Conservation (phyloP, 345 rosid genomes). For the Arabis hirsuta region DNA sequence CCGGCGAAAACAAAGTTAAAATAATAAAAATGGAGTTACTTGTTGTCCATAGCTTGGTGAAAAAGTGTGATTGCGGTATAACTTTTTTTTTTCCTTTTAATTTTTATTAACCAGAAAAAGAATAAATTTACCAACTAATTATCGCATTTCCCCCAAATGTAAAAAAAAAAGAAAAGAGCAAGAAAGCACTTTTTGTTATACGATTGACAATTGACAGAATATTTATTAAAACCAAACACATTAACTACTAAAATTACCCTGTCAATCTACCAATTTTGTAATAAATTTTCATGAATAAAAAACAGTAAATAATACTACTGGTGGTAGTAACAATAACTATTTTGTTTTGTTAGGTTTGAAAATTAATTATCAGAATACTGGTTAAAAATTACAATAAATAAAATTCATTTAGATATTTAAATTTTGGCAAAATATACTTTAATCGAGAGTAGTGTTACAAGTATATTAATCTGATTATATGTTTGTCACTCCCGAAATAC, state of each 20-base stretch:
- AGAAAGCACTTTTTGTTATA: no score
- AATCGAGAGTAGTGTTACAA: not conserved
- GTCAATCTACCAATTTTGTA: not conserved
- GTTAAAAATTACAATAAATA: not conserved
- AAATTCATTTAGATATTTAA: no score
- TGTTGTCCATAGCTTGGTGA: no score
- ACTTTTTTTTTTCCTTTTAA: no score
- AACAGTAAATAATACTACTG: not conserved
- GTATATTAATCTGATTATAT: not conserved
- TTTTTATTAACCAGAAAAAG: no score
- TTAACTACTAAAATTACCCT: not conserved
- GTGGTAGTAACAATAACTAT: constrained; percentile 32
- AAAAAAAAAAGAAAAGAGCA: no score
- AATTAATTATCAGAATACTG: not conserved
- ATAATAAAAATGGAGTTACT: not conserved
- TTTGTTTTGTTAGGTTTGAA: constrained; percentile 10
- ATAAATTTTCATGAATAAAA: constrained; percentile 1
- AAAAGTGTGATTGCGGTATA: no score
- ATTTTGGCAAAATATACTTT: not conserved
- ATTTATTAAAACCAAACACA: no score
- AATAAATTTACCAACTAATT: no score
- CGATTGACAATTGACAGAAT: no score
- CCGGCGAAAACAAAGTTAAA: not conserved
- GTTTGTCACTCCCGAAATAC: constrained; percentile 37
- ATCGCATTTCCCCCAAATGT: no score